Base-by-base conservation (phyloP, 768 basidiomycete species). In the Dictyophora rubrovolvata region DNA sequence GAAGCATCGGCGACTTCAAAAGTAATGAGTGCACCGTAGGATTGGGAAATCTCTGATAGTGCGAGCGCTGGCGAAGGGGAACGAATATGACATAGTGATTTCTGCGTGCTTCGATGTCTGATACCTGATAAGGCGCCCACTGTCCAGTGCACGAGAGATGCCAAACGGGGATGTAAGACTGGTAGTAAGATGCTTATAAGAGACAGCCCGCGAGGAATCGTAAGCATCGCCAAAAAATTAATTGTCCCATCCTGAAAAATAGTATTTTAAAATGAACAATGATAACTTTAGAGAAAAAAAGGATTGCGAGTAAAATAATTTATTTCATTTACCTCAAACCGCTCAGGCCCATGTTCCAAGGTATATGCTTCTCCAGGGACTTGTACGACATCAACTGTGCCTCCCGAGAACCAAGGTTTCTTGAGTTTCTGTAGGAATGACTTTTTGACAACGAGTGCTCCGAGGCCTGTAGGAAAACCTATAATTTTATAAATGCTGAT, bases 401-500 rank as follows among this genome's bases (percentile, higher is more conserved):
- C 89, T 33, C 89, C 89, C 1, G 88, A 81, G 68, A 91, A 91
- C 89, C 89, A 93, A 0, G 87, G 88, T 8, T 87, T 79, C 56
- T 81, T 75, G 46, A 89, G 73, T 52, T 72, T 72, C 5, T 69
- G 69, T 54, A 89, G 70, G 64, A 89, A 88, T 9, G 79, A 78
- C 65, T 84, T 83, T 68, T 83, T 86, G 48, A 86, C 84, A 28
- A 93, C 69, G 5, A 93, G 75, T 12, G 88, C 88, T 36, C 90
- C 89, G 48, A 91, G 81, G 8, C 89, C 89, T 0, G 89, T 91
- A 11, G 89, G 89, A 64, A 84, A 92, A 35, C 89, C 89, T 63
- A 90, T 89, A 86, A 92, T 90, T 65, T 93, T 93, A 72, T 93
- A 93, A 65, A 92, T 90, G 48, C 86, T 88, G 55, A 93, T 67